These are phyloP conservation scores for Alternaria brassicae DNA, from an alignment of 2,329 filamentous ascomycete species.

Conservation along the genomic window DNA sequence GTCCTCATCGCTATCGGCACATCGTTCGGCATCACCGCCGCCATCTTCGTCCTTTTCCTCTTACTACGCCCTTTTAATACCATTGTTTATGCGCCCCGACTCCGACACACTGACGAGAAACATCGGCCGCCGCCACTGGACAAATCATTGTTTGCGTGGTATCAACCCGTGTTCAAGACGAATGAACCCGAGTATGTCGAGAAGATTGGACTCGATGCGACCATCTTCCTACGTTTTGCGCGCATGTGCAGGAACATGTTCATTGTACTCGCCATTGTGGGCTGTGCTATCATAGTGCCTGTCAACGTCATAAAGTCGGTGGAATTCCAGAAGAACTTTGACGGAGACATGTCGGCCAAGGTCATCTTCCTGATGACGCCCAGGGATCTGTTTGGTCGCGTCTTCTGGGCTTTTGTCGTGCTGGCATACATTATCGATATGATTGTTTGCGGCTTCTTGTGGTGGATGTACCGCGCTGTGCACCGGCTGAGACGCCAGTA, in stretches of 20 bases:
- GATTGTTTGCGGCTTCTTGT: slow-evolving; percentile 81
- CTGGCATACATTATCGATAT: slow-evolving; percentile 72
- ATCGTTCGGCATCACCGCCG: slow-evolving; percentile 75
- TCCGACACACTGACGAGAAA: slow-evolving; percentile 89
- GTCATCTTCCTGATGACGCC: slow-evolving; percentile 44
- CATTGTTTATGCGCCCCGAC: slow-evolving; percentile 90
- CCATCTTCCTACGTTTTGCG: slow-evolving; percentile 85
- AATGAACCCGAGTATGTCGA: slow-evolving; percentile 78
- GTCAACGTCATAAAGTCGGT: slow-evolving; percentile 65
- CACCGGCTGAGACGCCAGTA: slow-evolving; percentile 75
- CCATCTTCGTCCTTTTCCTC: slow-evolving; percentile 83
- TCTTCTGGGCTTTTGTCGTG: slow-evolving; percentile 66
- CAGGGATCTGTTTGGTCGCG: slow-evolving; percentile 58
- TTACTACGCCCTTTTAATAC: slow-evolving; percentile 89
- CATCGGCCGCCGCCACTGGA: slow-evolving; percentile 87
- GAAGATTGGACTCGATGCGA: slow-evolving; percentile 89
- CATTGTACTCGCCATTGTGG: slow-evolving; percentile 72
- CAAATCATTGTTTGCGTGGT: slow-evolving; percentile 88
- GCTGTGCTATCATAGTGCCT: slow-evolving; percentile 80
- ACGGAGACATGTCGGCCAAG: slow-evolving; percentile 9
- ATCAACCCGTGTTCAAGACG: slow-evolving; percentile 77
- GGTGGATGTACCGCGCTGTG: slow-evolving; percentile 86
- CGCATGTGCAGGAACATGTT: slow-evolving; percentile 95
- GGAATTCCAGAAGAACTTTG: slow-evolving; percentile 19
- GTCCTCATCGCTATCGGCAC: slow-evolving; percentile 81